Evolutionary conservation across 805 yeast genomes (phyloP), one percentile per base, ranked within the genome.

Genomic region (Zygosaccharomyces lentus): DNA sequence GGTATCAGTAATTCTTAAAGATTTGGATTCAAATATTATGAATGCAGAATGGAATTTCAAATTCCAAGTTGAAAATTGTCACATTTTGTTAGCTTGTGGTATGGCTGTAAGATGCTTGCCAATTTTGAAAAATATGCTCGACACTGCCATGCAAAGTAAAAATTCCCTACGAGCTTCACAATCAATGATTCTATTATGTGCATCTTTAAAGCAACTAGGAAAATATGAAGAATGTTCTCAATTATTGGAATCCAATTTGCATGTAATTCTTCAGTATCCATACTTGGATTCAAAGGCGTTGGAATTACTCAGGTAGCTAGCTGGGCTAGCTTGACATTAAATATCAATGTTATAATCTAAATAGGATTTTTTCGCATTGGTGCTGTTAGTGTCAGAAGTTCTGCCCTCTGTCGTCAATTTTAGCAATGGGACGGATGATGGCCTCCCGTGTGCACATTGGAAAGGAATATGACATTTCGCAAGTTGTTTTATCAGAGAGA

Each of bases 401-500:
- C 26, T 38, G 10, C 37, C 47, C 9, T 16, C 25, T 16, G 47
- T 27, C 29, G 13, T 40, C 31, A 48, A n/a, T 24, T 65, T 62
- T 26, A 65, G 64, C 3, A 79, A 48, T 0, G 90, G 89, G 1
- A 79, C 74, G 9, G 83, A 60, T 0, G 88, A 76, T 0, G 95
- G 95, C 46, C 96, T 65, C 0, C 95, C 95, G 61, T 87, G 96
- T 0, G 96, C 96, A 69, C 96, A 88, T 45, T 76, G 80, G 52
- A 85, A 83, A 0, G 96, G 95, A 15, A 72, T 62, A 10, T 65
- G 55, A 56, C 95, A 86, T 3, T 43, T 17, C 0, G 69, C 52
- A 24, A 87, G 67, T 1, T 64, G 50, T 1, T 39, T 27, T 0
- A 87, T 54, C 17, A 86, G 54, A 0, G 58, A 35, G 5, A 53